Evolutionary conservation across 805 yeast species (phyloP), one percentile per base, ranked within the genome.

Genomic region (Kazachstania taianensis): DNA sequence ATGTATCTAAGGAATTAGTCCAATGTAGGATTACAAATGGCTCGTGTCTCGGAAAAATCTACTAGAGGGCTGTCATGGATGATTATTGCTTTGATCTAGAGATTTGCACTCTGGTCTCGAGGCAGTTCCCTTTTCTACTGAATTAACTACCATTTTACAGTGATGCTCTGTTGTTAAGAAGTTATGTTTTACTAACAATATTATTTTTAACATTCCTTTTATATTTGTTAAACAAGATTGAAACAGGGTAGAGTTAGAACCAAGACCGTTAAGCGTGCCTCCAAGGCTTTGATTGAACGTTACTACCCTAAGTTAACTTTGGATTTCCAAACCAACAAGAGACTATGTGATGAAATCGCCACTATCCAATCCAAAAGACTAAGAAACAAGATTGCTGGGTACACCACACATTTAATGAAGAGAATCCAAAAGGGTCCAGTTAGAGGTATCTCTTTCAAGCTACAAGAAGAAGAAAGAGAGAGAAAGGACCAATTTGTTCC

Each of bases 381-480:
- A 72, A 92, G 99, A 79, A 92, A 92, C 92, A 92, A 92, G 85
- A 94, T 92, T 64, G 98, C 99, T 69, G 99, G 99, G 70, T 92
- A 89, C 95, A 92, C 98, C 72, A 92, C 98, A 65, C 99, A 92
- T 73, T 81, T 92, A 72, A 94, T 92, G 98, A 92, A 85, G 80
- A 87, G 99, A 78, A 92, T 92, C 66, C 97, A 94, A 75, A 92
- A 89, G 80, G 99, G 99, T 69, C 99, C 99, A 77, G 99, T 92
- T 62, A 87, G 97, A 81, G 99, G 99, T 76, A 94, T 92, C 61
- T 92, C 99, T 61, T 92, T 92, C 95, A 94, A 94, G 73, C 84
- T 92, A 66, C 99, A 92, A 80, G 99, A 92, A 78, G 99, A 92
- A 76, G 99, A 92, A 81, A 89, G 98, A 81, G 99, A 92, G 78